Evolutionary conservation across 2,329 filamentous ascomycete species (phyloP).

Genomic region (Pseudogymnoascus sp.): DNA sequence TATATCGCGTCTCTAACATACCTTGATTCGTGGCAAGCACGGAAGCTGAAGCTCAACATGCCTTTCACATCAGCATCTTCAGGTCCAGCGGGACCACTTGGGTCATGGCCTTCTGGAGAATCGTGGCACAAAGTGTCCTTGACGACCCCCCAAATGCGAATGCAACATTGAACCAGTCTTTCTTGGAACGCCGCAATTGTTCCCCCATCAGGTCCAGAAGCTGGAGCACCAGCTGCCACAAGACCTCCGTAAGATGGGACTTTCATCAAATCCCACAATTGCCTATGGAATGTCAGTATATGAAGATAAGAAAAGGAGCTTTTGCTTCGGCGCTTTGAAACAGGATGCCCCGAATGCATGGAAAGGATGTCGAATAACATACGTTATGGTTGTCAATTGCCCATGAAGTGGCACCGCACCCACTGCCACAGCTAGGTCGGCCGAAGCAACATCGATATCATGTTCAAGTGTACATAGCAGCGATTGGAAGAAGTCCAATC

Average conservation of each 20-base stretch:
- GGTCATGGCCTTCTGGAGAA: constrained; percentile 82
- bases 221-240: constrained; percentile 14
- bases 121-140: constrained; percentile 79
- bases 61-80: constrained; percentile 76
- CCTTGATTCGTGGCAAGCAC: constrained; percentile 91
- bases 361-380: constrained; percentile 21
- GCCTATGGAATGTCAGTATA: constrained; percentile 1
- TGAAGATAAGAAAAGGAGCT: background rate
- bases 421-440: constrained; percentile 59
- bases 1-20: constrained; percentile 32
- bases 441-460: constrained; percentile 56
- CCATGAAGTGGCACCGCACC: constrained; percentile 61
- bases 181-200: constrained; percentile 32
- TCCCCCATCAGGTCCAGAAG: background rate
- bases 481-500: constrained; percentile 44
- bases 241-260: constrained; percentile 6
- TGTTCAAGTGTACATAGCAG: constrained; percentile 55
- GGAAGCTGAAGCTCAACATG: constrained; percentile 87
- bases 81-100: constrained; percentile 65
- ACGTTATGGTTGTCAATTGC: constrained; percentile 60
- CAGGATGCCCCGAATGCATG: background rate
- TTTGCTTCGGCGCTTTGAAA: background rate
- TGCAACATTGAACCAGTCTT: constrained; percentile 53
- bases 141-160: constrained; percentile 69
- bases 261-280: constrained; percentile 10